phyloP scores from a whole-genome alignment of 1,284 basidiomycete genomes.

The Coniferiporia weirii region DNA sequence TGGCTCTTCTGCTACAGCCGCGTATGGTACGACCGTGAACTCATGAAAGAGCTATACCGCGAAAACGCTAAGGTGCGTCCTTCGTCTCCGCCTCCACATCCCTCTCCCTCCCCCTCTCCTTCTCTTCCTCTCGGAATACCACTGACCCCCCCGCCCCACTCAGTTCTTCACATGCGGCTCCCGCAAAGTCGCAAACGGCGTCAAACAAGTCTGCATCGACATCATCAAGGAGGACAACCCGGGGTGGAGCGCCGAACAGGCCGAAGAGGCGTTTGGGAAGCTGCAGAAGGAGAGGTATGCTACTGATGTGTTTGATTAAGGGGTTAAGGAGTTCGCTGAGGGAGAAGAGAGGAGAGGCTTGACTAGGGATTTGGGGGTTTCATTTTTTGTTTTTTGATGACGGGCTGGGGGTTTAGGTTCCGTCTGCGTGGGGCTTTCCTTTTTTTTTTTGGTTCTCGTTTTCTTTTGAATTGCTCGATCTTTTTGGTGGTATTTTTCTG shows the following conservation, averaged over 20 bases:
- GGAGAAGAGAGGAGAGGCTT: too few relatives aligned
- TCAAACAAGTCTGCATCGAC: conserved; percentile 34
- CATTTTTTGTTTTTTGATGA: too few relatives aligned
- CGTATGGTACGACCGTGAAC: conserved; percentile 38
- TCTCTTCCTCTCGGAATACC: background rate
- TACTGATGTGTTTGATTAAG: conserved; percentile 40
- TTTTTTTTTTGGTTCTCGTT: too few relatives aligned
- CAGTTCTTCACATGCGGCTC: conserved; percentile 48
- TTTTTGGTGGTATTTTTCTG: too few relatives aligned
- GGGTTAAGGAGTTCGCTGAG: too few relatives aligned
- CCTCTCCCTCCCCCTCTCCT: background rate
- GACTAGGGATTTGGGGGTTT: too few relatives aligned
- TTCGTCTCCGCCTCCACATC: too few relatives aligned
- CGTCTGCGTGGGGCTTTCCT: too few relatives aligned
- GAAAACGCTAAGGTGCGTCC: conserved; percentile 29
- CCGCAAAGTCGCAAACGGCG: conserved; percentile 33
- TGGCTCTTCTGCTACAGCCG: conserved; percentile 31
- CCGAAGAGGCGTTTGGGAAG: conserved; percentile 29
- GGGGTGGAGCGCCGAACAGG: conserved; percentile 26
- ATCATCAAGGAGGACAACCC: conserved; percentile 31
- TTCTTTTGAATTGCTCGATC: too few relatives aligned
- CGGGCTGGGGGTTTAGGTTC: too few relatives aligned
- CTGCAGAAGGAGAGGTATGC: conserved; percentile 38
- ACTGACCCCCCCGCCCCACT: background rate
- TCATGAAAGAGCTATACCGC: conserved; percentile 31